Evolutionary conservation across 2,329 filamentous ascomycete species (phyloP).

Genomic region (Pseudocercospora crystallina): DNA sequence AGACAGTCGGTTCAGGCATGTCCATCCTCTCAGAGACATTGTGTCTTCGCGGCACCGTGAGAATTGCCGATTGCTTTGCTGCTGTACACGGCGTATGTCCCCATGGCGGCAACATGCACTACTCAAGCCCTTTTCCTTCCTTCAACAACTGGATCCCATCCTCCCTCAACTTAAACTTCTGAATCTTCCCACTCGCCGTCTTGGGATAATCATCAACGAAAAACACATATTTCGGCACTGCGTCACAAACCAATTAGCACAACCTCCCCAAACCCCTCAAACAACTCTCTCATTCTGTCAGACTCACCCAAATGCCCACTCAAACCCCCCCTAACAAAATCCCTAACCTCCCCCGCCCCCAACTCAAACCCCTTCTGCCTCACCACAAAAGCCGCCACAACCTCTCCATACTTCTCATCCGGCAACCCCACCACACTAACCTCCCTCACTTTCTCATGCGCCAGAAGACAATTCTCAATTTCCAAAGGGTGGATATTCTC

Average conservation of each 20-base stretch:
- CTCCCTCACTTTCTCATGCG: conserved; percentile 68
- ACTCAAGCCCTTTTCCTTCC: conserved; percentile 35
- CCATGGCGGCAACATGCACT: too few species aligned
- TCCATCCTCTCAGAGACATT: too few species aligned
- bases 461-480: conserved; percentile 82
- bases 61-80: too few species aligned
- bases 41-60: too few species aligned
- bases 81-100: too few species aligned
- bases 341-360: conserved; percentile 60
- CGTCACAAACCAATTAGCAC: neutral
- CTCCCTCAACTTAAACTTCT: conserved; percentile 84
- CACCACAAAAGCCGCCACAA: conserved; percentile 81
- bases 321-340: conserved; percentile 70
- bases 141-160: conserved; percentile 55
- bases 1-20: too few species aligned
- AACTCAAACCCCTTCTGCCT: conserved; percentile 49
- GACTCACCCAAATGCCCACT: conserved; percentile 66
- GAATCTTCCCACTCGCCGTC: conserved; percentile 94
- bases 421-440: conserved; percentile 81
- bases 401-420: conserved; percentile 81
- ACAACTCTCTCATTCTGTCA: conserved; percentile 57
- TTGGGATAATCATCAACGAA: conserved; percentile 85
- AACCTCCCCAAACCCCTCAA: conserved; percentile 66
- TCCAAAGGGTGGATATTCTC: conserved; percentile 96
- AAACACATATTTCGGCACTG: conserved; percentile 84